These are phyloP conservation scores for Penicillium capsulatum DNA, from an alignment of 2,329 filamentous ascomycete species.

Conservation along the genomic window DNA sequence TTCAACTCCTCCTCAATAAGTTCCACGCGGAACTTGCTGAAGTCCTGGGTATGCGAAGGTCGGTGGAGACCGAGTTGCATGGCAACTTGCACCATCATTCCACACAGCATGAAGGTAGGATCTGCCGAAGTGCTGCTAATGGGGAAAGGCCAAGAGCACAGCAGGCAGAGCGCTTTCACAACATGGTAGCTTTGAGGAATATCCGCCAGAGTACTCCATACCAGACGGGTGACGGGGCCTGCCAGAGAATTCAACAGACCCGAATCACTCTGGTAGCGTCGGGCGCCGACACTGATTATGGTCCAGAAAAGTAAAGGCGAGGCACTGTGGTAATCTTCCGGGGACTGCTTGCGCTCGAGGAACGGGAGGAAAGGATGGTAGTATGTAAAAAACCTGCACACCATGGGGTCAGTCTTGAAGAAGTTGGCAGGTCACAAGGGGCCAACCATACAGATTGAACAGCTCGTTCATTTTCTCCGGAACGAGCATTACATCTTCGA, in stretches of 20 bases:
- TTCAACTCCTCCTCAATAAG: slow-evolving; percentile 59
- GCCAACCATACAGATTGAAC: slow-evolving; percentile 44
- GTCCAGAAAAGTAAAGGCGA: slow-evolving; percentile 67
- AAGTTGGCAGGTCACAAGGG: not conserved
- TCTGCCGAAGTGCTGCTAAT: slow-evolving; percentile 61
- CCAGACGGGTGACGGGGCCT: slow-evolving; percentile 53
- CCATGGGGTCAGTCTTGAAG: slow-evolving; percentile 28
- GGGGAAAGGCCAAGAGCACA: slow-evolving; percentile 63
- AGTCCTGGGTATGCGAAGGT: slow-evolving; percentile 59
- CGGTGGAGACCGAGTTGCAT: slow-evolving; percentile 64
- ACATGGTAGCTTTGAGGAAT: slow-evolving; percentile 62
- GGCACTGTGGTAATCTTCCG: slow-evolving; percentile 55
- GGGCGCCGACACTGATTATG: slow-evolving; percentile 59
- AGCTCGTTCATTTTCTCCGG: slow-evolving; percentile 43
- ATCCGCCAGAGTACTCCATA: slow-evolving; percentile 59
- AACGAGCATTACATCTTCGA: slow-evolving; percentile 49
- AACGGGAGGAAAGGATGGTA: slow-evolving; percentile 64
- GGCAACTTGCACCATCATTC: slow-evolving; percentile 65
- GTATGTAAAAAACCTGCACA: slow-evolving; percentile 55
- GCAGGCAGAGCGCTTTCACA: slow-evolving; percentile 59
- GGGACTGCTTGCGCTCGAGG: slow-evolving; percentile 51
- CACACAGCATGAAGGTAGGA: slow-evolving; percentile 62
- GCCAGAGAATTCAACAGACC: slow-evolving; percentile 51
- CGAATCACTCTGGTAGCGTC: slow-evolving; percentile 55
- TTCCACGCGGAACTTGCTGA: slow-evolving; percentile 49